A percentile compares a stretch with the other conserved stretches of the same genome.
phyloP scores from a whole-genome alignment of 148 eudicot species.

The Diospyros lotus region DNA sequence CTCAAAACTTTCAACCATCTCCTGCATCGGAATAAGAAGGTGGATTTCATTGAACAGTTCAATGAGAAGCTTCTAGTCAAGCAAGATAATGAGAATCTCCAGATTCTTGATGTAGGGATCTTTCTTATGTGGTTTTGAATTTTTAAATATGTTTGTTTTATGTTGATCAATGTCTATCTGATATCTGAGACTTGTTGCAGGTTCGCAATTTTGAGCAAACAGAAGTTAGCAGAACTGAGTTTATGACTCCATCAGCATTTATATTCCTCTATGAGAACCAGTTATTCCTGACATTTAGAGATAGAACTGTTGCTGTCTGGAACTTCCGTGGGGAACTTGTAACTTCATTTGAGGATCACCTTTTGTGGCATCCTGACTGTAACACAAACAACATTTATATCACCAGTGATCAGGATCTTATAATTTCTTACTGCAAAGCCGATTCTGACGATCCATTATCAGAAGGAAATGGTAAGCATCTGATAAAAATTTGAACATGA shows the following conservation, averaged over 20 bases:
- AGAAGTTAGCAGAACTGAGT: constrained; percentile 87
- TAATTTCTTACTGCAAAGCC: constrained; percentile 94
- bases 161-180: constrained; percentile 3
- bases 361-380: constrained; percentile 98
- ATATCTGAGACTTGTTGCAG: constrained; percentile 35
- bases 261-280: constrained; percentile 94
- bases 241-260: constrained; percentile 98
- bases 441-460: constrained; percentile 69
- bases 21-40: constrained; percentile 88
- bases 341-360: constrained; percentile 97
- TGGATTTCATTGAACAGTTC: constrained; percentile 96
- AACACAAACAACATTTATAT: constrained; percentile 96
- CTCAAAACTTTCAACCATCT: constrained; percentile 90
- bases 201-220: constrained; percentile 75
- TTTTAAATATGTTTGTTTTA: background rate
- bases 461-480: constrained; percentile 65
- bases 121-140: constrained; percentile 1
- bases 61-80: constrained; percentile 98
- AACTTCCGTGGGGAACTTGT: constrained; percentile 96
- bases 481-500: background rate
- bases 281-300: constrained; percentile 82
- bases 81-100: constrained; percentile 95
- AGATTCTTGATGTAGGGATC: constrained; percentile 83
- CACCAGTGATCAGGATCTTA: constrained; percentile 96
- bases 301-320: constrained; percentile 96